Evolutionary conservation across 805 yeast species (phyloP).

Genomic region (Nakazawaea populi): DNA sequence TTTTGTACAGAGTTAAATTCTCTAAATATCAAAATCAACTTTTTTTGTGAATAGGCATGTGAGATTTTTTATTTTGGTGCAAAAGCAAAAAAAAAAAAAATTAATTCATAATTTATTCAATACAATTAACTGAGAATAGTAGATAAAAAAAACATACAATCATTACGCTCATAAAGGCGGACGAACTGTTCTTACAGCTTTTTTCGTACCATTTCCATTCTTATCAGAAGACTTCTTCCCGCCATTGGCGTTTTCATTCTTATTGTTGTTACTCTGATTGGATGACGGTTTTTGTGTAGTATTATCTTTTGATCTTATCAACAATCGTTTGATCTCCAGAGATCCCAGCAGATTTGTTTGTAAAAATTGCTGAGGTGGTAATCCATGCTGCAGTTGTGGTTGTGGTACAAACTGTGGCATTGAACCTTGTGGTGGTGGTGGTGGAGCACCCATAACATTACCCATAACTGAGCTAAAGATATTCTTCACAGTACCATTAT

Average conservation of each 20-base stretch:
- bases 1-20: neutral
- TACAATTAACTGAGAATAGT: too few relatives aligned
- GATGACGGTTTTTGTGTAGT: too few relatives aligned
- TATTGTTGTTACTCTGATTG: neutral
- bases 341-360: slow-evolving; percentile 1
- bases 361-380: neutral
- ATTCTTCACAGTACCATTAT: slow-evolving; percentile 18
- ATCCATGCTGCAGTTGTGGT: slow-evolving; percentile 4
- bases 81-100: too few relatives aligned
- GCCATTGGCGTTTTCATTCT: neutral
- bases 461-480: slow-evolving; percentile 24
- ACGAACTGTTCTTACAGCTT: slow-evolving; percentile 2
- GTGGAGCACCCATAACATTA: slow-evolving; percentile 16
- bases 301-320: neutral
- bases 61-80: too few relatives aligned
- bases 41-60: too few relatives aligned
- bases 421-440: slow-evolving; percentile 15
- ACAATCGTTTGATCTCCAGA: slow-evolving; percentile 1
- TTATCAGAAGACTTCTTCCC: neutral
- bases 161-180: slow-evolving; percentile 1
- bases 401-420: neutral
- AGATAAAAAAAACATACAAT: too few relatives aligned
- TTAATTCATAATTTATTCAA: too few relatives aligned
- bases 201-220: neutral
- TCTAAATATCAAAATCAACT: too few relatives aligned